phyloP scores from a whole-genome alignment of 805 yeast species.

The Metschnikowia amazonensis region DNA sequence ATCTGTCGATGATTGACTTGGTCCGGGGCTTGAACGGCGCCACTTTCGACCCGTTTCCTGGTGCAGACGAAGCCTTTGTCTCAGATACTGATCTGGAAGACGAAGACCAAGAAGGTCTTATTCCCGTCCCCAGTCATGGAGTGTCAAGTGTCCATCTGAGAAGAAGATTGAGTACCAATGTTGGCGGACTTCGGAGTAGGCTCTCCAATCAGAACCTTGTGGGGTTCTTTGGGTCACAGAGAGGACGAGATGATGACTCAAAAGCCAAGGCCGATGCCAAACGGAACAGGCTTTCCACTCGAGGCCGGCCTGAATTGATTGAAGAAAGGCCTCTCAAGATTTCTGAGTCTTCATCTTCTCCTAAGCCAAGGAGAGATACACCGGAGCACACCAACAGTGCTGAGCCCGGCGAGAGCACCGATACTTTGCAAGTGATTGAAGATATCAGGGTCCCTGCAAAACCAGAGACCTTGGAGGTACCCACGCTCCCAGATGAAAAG shows the following conservation, averaged over 20 bases:
- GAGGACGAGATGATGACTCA: not conserved
- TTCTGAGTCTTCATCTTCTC: not conserved
- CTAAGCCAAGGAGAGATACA: not conserved
- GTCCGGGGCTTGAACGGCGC: constrained; percentile 14
- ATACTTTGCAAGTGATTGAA: not conserved
- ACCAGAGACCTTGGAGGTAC: not conserved
- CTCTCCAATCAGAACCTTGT: constrained; percentile 1
- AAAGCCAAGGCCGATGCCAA: not conserved
- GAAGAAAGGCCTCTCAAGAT: not conserved
- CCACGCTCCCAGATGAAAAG: not conserved
- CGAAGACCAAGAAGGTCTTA: not conserved
- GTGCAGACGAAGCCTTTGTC: not conserved
- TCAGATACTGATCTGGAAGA: not conserved
- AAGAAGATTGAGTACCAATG: not conserved
- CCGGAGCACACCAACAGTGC: not conserved
- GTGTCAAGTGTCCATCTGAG: not conserved
- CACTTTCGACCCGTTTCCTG: not conserved
- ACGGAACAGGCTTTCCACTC: not conserved
- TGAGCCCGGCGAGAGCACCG: not conserved
- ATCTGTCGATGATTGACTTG: constrained; percentile 16
- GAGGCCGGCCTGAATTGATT: not conserved
- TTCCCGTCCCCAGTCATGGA: not conserved
- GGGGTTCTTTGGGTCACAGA: not conserved
- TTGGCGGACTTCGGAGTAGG: not conserved
- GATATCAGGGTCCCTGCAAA: not conserved